These are phyloP conservation scores for Chaetomiaceae sp. DNA, from an alignment of 2,329 filamentous ascomycete species.

Conservation along the genomic window DNA sequence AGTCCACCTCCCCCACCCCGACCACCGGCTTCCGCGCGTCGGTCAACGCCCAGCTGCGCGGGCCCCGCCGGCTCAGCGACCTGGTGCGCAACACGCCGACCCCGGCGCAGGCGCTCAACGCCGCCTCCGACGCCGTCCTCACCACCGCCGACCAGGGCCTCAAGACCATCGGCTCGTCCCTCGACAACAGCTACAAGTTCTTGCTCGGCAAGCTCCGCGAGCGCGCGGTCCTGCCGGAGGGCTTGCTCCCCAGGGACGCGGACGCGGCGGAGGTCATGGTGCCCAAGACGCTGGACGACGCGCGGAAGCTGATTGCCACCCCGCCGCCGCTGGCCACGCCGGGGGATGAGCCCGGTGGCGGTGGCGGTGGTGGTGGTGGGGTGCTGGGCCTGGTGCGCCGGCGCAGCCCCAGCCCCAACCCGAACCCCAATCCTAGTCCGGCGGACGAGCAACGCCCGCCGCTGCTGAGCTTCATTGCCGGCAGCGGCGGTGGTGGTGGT, in stretches of 20 bases:
- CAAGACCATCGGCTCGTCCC: slow-evolving; percentile 83
- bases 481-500: slow-evolving; percentile 23
- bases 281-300: slow-evolving; percentile 89
- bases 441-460: slow-evolving; percentile 14
- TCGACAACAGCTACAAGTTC: slow-evolving; percentile 92
- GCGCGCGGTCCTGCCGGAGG: slow-evolving; percentile 36
- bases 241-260: slow-evolving; percentile 35
- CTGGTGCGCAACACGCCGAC: slow-evolving; percentile 61
- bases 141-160: slow-evolving; percentile 86
- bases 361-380: no score
- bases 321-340: slow-evolving; percentile 42
- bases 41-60: slow-evolving; percentile 48
- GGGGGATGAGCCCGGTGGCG: neutral
- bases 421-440: neutral
- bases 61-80: slow-evolving; percentile 68
- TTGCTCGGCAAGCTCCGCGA: slow-evolving; percentile 83
- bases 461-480: slow-evolving; percentile 59
- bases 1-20: slow-evolving; percentile 25
- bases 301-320: slow-evolving; percentile 77
- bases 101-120: slow-evolving; percentile 73
- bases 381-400: no score
- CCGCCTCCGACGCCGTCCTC: slow-evolving; percentile 76
- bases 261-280: slow-evolving; percentile 44
- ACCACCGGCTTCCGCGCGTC: slow-evolving; percentile 37
- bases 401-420: neutral